Evolutionary conservation across 768 basidiomycete species (phyloP).

Genomic region (Pulveroboletus sp.): DNA sequence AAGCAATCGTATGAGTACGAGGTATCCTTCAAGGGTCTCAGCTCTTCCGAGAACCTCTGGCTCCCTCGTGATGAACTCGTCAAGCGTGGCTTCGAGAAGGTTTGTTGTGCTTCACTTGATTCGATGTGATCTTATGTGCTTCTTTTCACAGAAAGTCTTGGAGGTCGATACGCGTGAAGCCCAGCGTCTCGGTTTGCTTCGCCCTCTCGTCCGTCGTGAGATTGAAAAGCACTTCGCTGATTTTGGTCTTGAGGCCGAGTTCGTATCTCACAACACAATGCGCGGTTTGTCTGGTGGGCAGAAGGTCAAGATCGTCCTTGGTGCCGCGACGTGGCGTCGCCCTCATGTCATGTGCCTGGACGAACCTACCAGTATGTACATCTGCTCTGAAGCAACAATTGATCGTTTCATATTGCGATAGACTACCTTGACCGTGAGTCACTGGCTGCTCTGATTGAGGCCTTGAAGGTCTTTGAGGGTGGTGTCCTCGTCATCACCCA

Average conservation of each 20-base stretch:
- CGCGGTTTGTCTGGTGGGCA: conserved; percentile 97
- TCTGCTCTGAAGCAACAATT: background rate
- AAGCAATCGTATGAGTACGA: conserved; percentile 99
- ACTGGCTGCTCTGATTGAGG: conserved; percentile 96
- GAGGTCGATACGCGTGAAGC: conserved; percentile 98
- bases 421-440: conserved; percentile 99
- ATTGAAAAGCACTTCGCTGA: conserved; percentile 99
- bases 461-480: conserved; percentile 96
- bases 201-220: conserved; percentile 96
- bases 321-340: conserved; percentile 98
- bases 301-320: conserved; percentile 99
- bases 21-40: conserved; percentile 90
- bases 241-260: conserved; percentile 98
- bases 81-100: conserved; percentile 98
- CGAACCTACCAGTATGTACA: conserved; percentile 80
- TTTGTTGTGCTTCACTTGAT: conserved; percentile 19
- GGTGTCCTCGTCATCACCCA: conserved; percentile 98
- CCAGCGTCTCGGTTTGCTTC: conserved; percentile 89
- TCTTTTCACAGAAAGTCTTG: conserved; percentile 69
- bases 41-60: conserved; percentile 98
- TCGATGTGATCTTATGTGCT: background rate
- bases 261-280: conserved; percentile 99
- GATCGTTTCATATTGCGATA: conserved; percentile 22
- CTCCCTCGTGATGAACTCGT: conserved; percentile 92
- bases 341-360: conserved; percentile 97